A percentile compares a stretch with the other conserved stretches of the same genome.
phyloP scores from a whole-genome alignment of 352 stramenopile genomes.

The Globisporangium cylindrosporum region DNA sequence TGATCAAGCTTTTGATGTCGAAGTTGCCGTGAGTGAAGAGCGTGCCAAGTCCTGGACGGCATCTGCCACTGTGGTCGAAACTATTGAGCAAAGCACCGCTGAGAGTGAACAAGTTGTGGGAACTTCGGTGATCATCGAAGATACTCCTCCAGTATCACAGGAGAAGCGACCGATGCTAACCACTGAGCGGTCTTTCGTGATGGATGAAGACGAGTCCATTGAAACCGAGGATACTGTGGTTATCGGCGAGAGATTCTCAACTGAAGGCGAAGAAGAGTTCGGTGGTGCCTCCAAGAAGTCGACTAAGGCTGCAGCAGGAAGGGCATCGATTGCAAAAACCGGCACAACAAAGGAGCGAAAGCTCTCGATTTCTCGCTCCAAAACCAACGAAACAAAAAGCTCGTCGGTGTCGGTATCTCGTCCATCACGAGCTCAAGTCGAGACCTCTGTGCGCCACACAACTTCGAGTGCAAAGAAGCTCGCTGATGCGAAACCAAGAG shows the following conservation, averaged over 20 bases:
- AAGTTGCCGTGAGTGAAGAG: background rate
- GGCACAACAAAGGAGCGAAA: background rate
- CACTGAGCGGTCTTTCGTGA: slow-evolving; percentile 66
- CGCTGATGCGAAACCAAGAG: slow-evolving; percentile 10
- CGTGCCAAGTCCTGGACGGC: background rate
- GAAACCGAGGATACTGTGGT: slow-evolving; percentile 64
- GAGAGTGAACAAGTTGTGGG: background rate
- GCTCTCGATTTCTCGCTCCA: background rate
- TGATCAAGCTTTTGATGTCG: background rate
- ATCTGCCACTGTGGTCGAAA: background rate
- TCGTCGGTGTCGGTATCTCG: background rate
- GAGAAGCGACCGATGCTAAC: slow-evolving; percentile 52
- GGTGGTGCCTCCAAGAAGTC: slow-evolving; percentile 3
- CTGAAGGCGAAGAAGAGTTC: slow-evolving; percentile 54
- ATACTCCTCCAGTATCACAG: background rate
- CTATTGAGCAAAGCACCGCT: background rate
- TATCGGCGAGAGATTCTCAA: slow-evolving; percentile 52
- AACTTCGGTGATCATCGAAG: background rate
- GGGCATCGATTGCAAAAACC: slow-evolving; percentile 8
- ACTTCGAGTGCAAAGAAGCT: slow-evolving; percentile 16
- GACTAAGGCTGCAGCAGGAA: background rate
- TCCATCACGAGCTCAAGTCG: background rate
- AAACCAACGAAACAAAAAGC: background rate
- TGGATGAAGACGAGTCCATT: slow-evolving; percentile 55
- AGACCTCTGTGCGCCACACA: slow-evolving; percentile 8